Evolutionary conservation across 192 early-diverging fungal species (phyloP).

Genomic region (Helicostylum pulchrum): DNA sequence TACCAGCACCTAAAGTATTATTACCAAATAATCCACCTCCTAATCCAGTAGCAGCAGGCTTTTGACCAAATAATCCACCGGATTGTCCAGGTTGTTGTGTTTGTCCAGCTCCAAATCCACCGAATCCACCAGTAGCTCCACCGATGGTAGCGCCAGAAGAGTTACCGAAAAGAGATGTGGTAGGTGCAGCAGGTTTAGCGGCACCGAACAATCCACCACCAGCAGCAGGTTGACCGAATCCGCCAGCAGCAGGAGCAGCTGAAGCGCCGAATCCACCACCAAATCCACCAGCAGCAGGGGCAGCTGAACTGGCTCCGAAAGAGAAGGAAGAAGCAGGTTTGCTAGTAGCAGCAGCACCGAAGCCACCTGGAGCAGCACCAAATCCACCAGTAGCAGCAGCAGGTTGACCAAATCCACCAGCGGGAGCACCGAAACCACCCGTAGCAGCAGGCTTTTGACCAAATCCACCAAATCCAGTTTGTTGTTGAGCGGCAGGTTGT

Average conservation of each 20-base stretch:
- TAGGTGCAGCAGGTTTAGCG: not conserved
- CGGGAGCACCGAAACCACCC: constrained; percentile 24
- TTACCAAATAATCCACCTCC: constrained; percentile 30
- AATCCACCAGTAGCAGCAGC: constrained; percentile 15
- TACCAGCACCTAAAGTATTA: not conserved
- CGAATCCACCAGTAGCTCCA: constrained; percentile 32
- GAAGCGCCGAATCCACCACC: constrained; percentile 6
- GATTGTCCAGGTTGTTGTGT: constrained; percentile 29
- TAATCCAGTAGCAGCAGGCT: constrained; percentile 18
- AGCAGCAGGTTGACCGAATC: constrained; percentile 9
- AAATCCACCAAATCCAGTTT: not conserved
- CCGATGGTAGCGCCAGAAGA: not conserved
- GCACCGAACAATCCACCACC: constrained; percentile 16
- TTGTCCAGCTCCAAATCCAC: constrained; percentile 14
- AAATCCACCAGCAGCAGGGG: constrained; percentile 17
- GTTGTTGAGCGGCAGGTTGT: constrained; percentile 40
- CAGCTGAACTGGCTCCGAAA: constrained; percentile 30
- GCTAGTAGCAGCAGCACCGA: constrained; percentile 21
- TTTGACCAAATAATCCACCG: constrained; percentile 20
- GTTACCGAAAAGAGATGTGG: constrained; percentile 20
- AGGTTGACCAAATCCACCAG: not conserved
- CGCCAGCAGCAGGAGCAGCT: constrained; percentile 5
- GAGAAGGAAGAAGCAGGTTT: constrained; percentile 30
- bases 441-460: constrained; percentile 20
- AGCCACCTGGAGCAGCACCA: constrained; percentile 45